phyloP scores from a whole-genome alignment of 805 yeast species.

The Lipomyces mesembrius region DNA sequence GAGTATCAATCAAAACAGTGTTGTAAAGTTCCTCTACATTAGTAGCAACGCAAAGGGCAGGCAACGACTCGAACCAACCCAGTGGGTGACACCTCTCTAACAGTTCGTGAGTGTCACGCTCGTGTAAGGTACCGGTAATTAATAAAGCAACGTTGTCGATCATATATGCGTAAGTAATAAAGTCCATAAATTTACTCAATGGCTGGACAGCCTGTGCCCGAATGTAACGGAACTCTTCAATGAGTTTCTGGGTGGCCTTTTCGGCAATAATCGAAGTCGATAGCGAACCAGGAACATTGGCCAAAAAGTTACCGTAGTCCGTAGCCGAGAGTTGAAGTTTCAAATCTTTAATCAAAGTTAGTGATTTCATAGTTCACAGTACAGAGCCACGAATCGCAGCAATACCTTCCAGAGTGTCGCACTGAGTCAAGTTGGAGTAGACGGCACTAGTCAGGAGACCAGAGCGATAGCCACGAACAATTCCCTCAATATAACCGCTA shows the following conservation, averaged over 20 bases:
- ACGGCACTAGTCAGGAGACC: constrained; percentile 79
- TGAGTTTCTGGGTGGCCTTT: constrained; percentile 71
- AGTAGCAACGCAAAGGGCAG: constrained; percentile 91
- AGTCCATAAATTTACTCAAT: constrained; percentile 83
- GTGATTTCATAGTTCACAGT: not conserved
- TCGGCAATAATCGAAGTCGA: constrained; percentile 87
- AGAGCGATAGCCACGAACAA: constrained; percentile 90
- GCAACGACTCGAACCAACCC: constrained; percentile 98
- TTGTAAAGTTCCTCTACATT: constrained; percentile 92
- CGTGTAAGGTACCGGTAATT: constrained; percentile 97
- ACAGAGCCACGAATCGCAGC: not conserved
- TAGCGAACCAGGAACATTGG: constrained; percentile 80
- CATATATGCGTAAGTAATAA: constrained; percentile 94
- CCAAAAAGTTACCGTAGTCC: constrained; percentile 89
- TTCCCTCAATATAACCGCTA: constrained; percentile 88
- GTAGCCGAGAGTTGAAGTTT: constrained; percentile 93
- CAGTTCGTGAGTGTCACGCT: constrained; percentile 86
- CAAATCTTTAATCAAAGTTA: constrained; percentile 57
- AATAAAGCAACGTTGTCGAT: constrained; percentile 94
- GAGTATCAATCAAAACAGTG: constrained; percentile 93
- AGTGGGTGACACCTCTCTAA: constrained; percentile 91
- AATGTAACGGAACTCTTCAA: constrained; percentile 82
- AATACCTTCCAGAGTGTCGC: constrained; percentile 77
- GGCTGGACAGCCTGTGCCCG: constrained; percentile 82
- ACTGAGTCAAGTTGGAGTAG: constrained; percentile 90